phyloP scores from a whole-genome alignment of 768 basidiomycete species.

The Russula olivacea region DNA sequence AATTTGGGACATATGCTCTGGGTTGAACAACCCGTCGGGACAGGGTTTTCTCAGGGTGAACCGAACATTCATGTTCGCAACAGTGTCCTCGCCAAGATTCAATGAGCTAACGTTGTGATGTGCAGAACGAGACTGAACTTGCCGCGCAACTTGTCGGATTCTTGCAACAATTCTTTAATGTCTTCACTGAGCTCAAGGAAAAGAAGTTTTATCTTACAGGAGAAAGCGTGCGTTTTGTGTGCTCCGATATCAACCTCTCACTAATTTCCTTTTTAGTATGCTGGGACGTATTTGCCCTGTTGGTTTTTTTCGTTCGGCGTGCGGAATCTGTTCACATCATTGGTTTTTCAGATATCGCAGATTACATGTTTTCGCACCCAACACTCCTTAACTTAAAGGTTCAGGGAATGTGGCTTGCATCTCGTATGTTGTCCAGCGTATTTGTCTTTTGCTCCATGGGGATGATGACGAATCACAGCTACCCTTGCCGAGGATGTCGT shows the following conservation, averaged over 20 bases:
- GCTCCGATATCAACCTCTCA: not conserved
- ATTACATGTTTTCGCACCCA: slow-evolving; percentile 20
- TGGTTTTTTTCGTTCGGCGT: not conserved
- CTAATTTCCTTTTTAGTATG: slow-evolving; percentile 13
- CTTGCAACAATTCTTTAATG: slow-evolving; percentile 19
- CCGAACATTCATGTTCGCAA: slow-evolving; percentile 18
- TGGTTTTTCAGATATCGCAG: slow-evolving; percentile 16
- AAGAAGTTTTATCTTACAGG: slow-evolving; percentile 25
- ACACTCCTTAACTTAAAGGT: slow-evolving; percentile 7
- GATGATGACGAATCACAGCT: slow-evolving; percentile 5
- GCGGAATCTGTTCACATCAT: not conserved
- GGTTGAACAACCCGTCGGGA: slow-evolving; percentile 26
- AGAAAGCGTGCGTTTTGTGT: slow-evolving; percentile 18
- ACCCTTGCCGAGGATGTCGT: not conserved
- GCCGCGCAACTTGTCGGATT: slow-evolving; percentile 21
- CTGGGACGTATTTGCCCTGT: slow-evolving; percentile 21
- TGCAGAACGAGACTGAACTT: slow-evolving; percentile 23
- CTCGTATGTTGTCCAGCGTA: slow-evolving; percentile 11
- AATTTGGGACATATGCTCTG: slow-evolving; percentile 25
- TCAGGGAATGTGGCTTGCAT: slow-evolving; percentile 21
- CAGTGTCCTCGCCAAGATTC: not conserved
- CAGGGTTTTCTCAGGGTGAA: slow-evolving; percentile 23
- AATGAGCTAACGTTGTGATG: not conserved
- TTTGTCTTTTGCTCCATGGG: not conserved
- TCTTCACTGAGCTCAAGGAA: slow-evolving; percentile 22